phyloP scores from a whole-genome alignment of 129 eudicot species.

The Chrysanthemum seticuspe region DNA sequence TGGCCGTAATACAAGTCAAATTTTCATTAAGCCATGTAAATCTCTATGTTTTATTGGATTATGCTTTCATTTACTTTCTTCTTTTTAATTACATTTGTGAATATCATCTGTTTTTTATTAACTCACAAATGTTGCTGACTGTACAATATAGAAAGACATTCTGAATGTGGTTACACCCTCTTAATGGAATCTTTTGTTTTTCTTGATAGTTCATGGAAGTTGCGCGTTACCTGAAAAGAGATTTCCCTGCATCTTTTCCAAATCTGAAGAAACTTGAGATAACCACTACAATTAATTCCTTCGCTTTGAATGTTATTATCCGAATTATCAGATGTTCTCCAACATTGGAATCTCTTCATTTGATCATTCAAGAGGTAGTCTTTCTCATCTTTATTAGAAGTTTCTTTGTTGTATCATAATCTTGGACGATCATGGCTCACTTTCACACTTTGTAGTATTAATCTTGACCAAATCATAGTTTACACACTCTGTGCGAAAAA shows the following conservation, averaged over 20 bases:
- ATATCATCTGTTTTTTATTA: too few relatives aligned
- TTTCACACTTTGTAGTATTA: background rate
- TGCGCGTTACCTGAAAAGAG: background rate
- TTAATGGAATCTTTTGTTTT: background rate
- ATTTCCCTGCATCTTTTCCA: background rate
- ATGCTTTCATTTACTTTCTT: too few relatives aligned
- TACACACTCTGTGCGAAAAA: too few relatives aligned
- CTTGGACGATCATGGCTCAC: background rate
- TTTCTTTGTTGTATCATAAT: too few relatives aligned
- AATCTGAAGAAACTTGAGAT: slow-evolving; percentile 23
- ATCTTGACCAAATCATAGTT: too few relatives aligned
- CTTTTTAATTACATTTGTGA: background rate
- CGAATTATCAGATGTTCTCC: slow-evolving; percentile 10
- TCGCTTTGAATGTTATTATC: background rate
- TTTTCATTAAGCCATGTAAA: too few relatives aligned
- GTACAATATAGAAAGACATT: too few relatives aligned
- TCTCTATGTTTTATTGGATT: too few relatives aligned
- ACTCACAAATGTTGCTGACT: too few relatives aligned
- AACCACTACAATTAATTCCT: background rate
- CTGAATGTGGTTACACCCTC: background rate
- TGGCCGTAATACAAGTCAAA: too few relatives aligned
- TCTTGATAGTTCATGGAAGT: background rate
- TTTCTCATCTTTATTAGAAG: background rate
- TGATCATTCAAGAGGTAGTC: slow-evolving; percentile 17
- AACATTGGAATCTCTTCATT: slow-evolving; percentile 13